Conservation (phyloP, 1,284 basidiomycete species). For the Cutaneotrichosporon cutaneum region DNA sequence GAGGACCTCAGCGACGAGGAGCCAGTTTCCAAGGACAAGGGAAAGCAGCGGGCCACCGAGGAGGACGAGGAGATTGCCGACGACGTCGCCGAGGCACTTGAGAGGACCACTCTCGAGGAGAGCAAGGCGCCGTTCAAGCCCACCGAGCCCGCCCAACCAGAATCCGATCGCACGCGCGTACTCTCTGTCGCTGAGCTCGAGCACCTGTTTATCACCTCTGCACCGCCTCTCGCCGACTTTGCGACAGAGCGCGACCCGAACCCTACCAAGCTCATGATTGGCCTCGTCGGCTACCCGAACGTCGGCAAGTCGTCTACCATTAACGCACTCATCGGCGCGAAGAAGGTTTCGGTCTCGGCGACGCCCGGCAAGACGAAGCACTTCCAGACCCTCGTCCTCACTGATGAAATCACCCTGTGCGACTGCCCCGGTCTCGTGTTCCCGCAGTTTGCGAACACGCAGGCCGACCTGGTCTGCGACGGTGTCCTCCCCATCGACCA, state of each 20-base stretch:
- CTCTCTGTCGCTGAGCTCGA: slow-evolving; percentile 88
- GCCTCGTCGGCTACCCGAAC: slow-evolving; percentile 64
- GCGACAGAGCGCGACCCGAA: slow-evolving; percentile 62
- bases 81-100: slow-evolving; percentile 33
- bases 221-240: slow-evolving; percentile 77
- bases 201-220: slow-evolving; percentile 71
- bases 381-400: slow-evolving; percentile 95
- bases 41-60: no score
- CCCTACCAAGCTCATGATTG: slow-evolving; percentile 67
- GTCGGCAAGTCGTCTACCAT: slow-evolving; percentile 63
- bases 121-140: background rate
- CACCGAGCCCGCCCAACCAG: slow-evolving; percentile 24
- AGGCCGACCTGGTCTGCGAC: slow-evolving; percentile 93
- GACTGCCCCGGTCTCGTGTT: slow-evolving; percentile 99
- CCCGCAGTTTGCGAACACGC: slow-evolving; percentile 94
- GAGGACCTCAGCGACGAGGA: slow-evolving; percentile 25
- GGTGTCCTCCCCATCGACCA: slow-evolving; percentile 98
- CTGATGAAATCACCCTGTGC: slow-evolving; percentile 83
- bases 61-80: slow-evolving; percentile 19
- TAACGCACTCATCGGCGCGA: slow-evolving; percentile 63
- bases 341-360: slow-evolving; percentile 95
- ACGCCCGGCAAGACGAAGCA: slow-evolving; percentile 99
- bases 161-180: slow-evolving; percentile 72
- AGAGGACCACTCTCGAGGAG: slow-evolving; percentile 25
- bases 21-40: no score